Percentiles rank a stretch among this genome's conserved stretches.
These are phyloP conservation scores for Dendrobium chrysotoxum DNA, from an alignment of 106 monocot genomes.

Conservation along the genomic window DNA sequence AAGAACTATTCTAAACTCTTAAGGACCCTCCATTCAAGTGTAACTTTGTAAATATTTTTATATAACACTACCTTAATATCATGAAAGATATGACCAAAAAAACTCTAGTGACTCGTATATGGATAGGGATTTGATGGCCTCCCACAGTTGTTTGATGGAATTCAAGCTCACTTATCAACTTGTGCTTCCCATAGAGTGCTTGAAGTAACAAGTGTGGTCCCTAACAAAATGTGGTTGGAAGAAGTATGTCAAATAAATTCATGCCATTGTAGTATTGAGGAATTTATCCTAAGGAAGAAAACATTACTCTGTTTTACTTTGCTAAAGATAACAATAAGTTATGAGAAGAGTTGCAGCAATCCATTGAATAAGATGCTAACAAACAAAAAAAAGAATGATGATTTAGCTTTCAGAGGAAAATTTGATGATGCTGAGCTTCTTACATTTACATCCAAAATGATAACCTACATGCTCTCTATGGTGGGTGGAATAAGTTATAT, in stretches of 20 bases:
- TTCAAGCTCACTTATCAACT: slow-evolving; percentile 85
- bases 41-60: too few relatives aligned
- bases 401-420: slow-evolving; percentile 55
- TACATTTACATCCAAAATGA: slow-evolving; percentile 52
- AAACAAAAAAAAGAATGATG: slow-evolving; percentile 24
- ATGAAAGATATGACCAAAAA: too few relatives aligned
- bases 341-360: slow-evolving; percentile 47
- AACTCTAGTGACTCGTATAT: too few relatives aligned
- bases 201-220: slow-evolving; percentile 44
- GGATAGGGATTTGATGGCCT: too few relatives aligned
- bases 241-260: slow-evolving; percentile 46
- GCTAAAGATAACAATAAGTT: slow-evolving; percentile 72
- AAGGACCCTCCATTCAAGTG: too few relatives aligned
- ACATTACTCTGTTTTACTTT: slow-evolving; percentile 90
- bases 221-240: slow-evolving; percentile 53
- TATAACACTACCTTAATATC: too few relatives aligned
- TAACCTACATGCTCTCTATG: slow-evolving; percentile 54
- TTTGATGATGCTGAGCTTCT: slow-evolving; percentile 54
- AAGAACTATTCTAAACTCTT: too few relatives aligned
- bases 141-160: slow-evolving; percentile 40
- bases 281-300: slow-evolving; percentile 46
- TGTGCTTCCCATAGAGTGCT: slow-evolving; percentile 58
- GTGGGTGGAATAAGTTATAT: slow-evolving; percentile 61
- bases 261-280: slow-evolving; percentile 51
- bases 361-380: slow-evolving; percentile 55